phyloP scores from a whole-genome alignment of 1,284 basidiomycete species.

The Ceratobasidium sp. region DNA sequence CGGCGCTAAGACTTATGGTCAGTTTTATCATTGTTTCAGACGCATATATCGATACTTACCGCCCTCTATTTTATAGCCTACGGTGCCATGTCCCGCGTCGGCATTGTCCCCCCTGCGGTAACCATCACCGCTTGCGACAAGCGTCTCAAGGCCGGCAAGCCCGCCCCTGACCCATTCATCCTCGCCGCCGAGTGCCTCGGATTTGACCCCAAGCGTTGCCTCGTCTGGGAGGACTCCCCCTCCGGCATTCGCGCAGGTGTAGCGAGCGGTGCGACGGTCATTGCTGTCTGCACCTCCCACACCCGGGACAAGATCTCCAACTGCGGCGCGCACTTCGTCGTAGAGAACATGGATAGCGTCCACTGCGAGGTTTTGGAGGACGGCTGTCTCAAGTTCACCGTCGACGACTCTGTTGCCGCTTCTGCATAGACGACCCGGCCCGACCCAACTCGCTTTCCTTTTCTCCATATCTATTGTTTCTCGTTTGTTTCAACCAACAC shows the following conservation, averaged over 20 bases:
- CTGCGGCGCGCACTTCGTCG: slow-evolving; percentile 76
- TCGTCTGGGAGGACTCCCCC: slow-evolving; percentile 83
- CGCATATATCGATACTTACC: slow-evolving; percentile 45
- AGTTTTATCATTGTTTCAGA: slow-evolving; percentile 52
- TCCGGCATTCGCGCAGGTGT: slow-evolving; percentile 80
- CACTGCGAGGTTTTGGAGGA: slow-evolving; percentile 57
- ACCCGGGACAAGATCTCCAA: slow-evolving; percentile 68
- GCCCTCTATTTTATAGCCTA: slow-evolving; percentile 62
- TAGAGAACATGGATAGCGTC: slow-evolving; percentile 72
- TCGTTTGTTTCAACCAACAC: slow-evolving; percentile 11
- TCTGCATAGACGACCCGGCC: background rate
- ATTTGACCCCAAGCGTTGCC: slow-evolving; percentile 57
- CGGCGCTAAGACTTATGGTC: slow-evolving; percentile 79
- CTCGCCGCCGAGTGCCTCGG: slow-evolving; percentile 81
- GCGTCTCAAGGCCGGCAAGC: slow-evolving; percentile 61
- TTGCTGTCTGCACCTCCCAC: slow-evolving; percentile 76
- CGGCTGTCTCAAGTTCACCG: slow-evolving; percentile 54
- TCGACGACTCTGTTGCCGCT: slow-evolving; percentile 49
- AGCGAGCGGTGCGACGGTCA: slow-evolving; percentile 78
- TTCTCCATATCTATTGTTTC: background rate
- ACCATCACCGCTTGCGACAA: slow-evolving; percentile 85
- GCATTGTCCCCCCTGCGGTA: slow-evolving; percentile 77
- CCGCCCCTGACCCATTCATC: slow-evolving; percentile 80
- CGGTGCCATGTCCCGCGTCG: slow-evolving; percentile 79
- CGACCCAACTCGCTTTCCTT: background rate